Base-by-base conservation (phyloP, 83 land plant genomes). In the Diphasiastrum complanatum region DNA sequence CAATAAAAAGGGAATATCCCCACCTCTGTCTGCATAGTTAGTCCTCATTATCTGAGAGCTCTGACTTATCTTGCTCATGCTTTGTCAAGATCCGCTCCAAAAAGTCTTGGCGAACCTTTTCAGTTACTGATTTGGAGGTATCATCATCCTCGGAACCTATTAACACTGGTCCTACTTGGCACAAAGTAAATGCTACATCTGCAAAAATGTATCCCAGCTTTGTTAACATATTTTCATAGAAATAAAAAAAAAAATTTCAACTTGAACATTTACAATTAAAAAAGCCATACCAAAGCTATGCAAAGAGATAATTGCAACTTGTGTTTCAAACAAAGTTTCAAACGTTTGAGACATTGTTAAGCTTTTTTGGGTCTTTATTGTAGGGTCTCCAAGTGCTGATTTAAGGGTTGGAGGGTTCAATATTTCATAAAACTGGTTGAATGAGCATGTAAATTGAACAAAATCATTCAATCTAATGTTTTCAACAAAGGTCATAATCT, bases 131-230 rank as follows among this genome's bases (percentile, higher is more conserved):
- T 5, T 74, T 81, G 16, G 86, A 81, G 46, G 65, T 20, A 47
- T 68, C 70, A 33, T 76, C 85, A 67, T 75, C 72, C 12, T 81
- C 83, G 32, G 88, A 74, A 63, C 77, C 84, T 48, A 64, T 74
- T 14, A 92, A 85, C 4, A 92, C 98, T 12, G 91, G 88, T 49
- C 87, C 95, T 25, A 85, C 72, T 64, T 85, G 83, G 64, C 90
- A 84, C 2, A 92, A 78, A 28, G 78, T 82, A 33, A 92, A 81
- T 12, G 98, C 95, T 45, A 92, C 91, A 76, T 85, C 98, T 92
- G 78, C 27, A 71, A 34, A 20, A 64, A 55, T 56, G 36, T 33
- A 61, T 3, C 40, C 33, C 67, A 47, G 18, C n/a, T n/a, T n/a
- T n/a, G n/a, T n/a, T n/a, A 71, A 58, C 37, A 34, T 14, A 60